A percentile compares a stretch with the other conserved stretches of the same genome.
These are phyloP conservation scores for Phaseolus coccineus DNA, from an alignment of 331 rosid species.

Conservation along the genomic window DNA sequence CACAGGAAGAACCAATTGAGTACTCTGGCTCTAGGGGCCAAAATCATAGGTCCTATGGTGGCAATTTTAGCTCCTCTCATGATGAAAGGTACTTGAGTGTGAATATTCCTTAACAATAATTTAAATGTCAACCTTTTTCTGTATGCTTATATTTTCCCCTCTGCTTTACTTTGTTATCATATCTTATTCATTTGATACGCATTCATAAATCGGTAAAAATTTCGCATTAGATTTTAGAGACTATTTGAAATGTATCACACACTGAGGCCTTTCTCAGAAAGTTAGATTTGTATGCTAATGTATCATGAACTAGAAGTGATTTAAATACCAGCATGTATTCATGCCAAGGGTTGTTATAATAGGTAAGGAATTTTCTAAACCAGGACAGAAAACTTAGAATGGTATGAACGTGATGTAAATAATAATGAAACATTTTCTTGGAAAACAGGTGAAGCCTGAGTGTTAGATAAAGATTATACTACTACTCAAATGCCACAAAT, in stretches of 20 bases:
- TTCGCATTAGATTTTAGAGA: constrained; percentile 10
- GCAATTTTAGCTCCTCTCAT: constrained; percentile 46
- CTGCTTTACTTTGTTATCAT: constrained; percentile 17
- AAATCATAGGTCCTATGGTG: constrained; percentile 52
- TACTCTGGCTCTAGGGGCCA: constrained; percentile 57
- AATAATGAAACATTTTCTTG: constrained; percentile 21
- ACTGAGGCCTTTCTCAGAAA: background rate
- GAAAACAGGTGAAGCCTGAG: background rate
- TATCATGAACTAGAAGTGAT: background rate
- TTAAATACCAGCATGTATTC: constrained; percentile 10
- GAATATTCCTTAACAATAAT: constrained; percentile 22
- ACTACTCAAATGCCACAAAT: background rate
- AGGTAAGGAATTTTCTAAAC: constrained; percentile 24
- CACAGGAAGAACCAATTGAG: constrained; percentile 58
- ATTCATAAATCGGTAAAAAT: constrained; percentile 4
- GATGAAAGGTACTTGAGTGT: constrained; percentile 72
- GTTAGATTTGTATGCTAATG: constrained; percentile 20
- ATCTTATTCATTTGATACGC: constrained; percentile 18
- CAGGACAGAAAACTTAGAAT: constrained; percentile 6
- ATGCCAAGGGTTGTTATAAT: constrained; percentile 3
- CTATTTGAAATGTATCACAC: background rate
- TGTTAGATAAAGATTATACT: constrained; percentile 26
- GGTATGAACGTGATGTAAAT: constrained; percentile 15
- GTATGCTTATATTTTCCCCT: constrained; percentile 17
- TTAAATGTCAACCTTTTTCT: constrained; percentile 4